Evolutionary conservation across 306 rosid genomes (phyloP), one percentile per base, ranked within the genome.

Genomic region (Argentina anserina): DNA sequence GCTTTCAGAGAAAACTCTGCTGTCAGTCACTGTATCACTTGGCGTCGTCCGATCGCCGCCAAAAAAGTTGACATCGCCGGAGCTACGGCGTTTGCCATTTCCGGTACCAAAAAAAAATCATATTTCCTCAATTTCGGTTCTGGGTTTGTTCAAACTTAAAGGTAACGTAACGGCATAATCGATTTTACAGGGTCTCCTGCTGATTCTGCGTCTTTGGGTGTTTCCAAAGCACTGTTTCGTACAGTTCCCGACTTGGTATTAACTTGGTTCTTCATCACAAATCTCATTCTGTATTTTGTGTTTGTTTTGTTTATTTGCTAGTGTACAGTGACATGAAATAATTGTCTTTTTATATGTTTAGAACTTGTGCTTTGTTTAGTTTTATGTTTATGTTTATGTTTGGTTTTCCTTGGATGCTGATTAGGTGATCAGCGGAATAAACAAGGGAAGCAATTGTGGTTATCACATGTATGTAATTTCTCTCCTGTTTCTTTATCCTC

Each of bases 371-470:
- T 50, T 67, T 53, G 61, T 66, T 29, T 49, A 20, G 29, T 61
- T 33, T 3, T 31, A n/a, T 49, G 18, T 40, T 52, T 58, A 62
- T 61, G 11, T 37, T 34, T 42, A 18, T 78, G 17, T 53, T 25
- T 74, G 28, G 11, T 37, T 14, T 25, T 41, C 39, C 56, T 67
- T 69, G 21, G 76, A 37, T 66, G 69, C 56, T 79, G 23, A 75
- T 47, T 74, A 93, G 97, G 94, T 94, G 70, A 58, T 94, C 84
- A 94, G 97, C 83, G 98, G 97, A 87, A 93, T 91, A 61, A 93
- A 93, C 86, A 89, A 49, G 90, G 98, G 97, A 81, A 85, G 92
- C 91, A 89, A 94, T 89, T 84, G 92, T 33, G 96, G 98, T 76
- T 88, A 86, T 84, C 96, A 94, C 79, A 81, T 84, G 97, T 94